Conservation (phyloP, 805 yeast genomes). For the Saturnispora besseyi region DNA sequence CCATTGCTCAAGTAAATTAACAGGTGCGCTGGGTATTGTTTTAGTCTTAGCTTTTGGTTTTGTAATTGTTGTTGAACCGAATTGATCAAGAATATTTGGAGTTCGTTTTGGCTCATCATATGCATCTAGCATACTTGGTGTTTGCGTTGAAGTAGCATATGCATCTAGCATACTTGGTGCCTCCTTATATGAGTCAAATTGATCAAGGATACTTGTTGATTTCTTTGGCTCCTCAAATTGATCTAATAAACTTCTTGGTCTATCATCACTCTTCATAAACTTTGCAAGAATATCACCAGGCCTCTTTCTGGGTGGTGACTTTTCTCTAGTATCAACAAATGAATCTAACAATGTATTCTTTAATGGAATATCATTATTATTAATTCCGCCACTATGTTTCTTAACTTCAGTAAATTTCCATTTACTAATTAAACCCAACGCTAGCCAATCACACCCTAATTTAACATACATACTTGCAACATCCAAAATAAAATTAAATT, state of each 20-base stretch:
- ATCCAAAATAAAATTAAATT: conserved; percentile 52
- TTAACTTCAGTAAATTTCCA: conserved; percentile 49
- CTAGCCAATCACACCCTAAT: conserved; percentile 87
- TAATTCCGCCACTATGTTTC: background rate
- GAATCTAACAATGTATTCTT: conserved; percentile 1
- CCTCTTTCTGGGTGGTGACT: background rate
- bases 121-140: background rate
- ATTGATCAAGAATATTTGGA: background rate
- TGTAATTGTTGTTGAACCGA: background rate
- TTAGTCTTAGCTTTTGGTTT: background rate
- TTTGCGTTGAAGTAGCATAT: background rate
- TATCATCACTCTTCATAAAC: conserved; percentile 3
- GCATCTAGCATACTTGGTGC: background rate
- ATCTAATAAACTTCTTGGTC: background rate
- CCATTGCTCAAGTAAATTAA: conserved; percentile 8
- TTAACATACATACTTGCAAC: conserved; percentile 62
- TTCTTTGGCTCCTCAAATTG: background rate
- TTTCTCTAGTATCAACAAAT: background rate
- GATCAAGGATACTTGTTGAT: background rate
- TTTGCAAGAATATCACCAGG: conserved; percentile 15
- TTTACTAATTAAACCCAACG: conserved; percentile 48
- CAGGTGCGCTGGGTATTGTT: background rate
- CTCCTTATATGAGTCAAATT: background rate
- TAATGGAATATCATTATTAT: background rate
- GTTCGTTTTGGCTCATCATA: background rate